phyloP scores from a whole-genome alignment of 306 rosid species.

The cucumber (Cucumis sativus) region DNA sequence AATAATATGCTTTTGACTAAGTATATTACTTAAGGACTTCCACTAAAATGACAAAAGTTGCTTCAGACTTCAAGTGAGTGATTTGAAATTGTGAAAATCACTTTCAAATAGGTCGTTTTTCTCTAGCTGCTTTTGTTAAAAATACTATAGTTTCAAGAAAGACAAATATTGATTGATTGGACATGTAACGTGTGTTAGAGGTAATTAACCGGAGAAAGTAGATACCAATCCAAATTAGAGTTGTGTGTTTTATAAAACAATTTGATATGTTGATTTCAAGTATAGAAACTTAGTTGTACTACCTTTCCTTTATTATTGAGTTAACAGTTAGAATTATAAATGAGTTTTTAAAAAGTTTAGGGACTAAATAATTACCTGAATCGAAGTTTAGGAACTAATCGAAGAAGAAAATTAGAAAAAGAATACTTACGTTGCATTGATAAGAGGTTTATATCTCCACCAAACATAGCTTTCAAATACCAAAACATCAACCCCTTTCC shows the following conservation, averaged over 20 bases:
- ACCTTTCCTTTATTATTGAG: too few relatives aligned
- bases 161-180: neutral
- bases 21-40: neutral
- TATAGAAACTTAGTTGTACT: too few relatives aligned
- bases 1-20: neutral
- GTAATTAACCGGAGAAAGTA: too few relatives aligned
- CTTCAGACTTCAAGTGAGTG: neutral
- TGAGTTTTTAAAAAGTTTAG: neutral
- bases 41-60: neutral
- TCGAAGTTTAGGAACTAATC: neutral
- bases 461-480: conserved; percentile 90
- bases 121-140: neutral
- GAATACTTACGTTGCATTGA: conserved; percentile 63
- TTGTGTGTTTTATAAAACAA: too few relatives aligned
- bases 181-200: neutral
- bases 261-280: too few relatives aligned
- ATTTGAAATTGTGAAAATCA: too few relatives aligned
- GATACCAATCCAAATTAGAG: too few relatives aligned
- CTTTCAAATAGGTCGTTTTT: neutral
- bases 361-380: neutral
- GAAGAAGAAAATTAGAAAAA: neutral
- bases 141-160: neutral
- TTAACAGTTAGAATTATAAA: too few relatives aligned
- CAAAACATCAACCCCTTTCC: conserved; percentile 77
- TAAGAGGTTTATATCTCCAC: conserved; percentile 74